These are phyloP conservation scores for Suhomyces ambrosiae DNA, from an alignment of 1,139 yeast genomes.

Conservation along the genomic window DNA sequence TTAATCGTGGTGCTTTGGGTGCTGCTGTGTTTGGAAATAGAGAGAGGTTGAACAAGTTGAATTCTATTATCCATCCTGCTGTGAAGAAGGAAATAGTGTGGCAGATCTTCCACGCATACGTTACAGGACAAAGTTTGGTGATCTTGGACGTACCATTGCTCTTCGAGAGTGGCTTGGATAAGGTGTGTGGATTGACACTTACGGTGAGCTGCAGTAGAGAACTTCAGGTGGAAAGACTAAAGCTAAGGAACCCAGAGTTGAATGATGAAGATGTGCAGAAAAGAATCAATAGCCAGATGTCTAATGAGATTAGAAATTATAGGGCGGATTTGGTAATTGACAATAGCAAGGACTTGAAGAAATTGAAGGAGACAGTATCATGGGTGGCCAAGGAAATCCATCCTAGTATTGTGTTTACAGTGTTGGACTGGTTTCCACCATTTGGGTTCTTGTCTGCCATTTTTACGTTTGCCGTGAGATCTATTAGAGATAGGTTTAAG, in stretches of 20 bases:
- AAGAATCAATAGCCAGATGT: constrained; percentile 79
- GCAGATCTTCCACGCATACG: constrained; percentile 61
- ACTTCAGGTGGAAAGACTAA: constrained; percentile 63
- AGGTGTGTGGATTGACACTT: constrained; percentile 69
- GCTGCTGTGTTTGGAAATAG: constrained; percentile 71
- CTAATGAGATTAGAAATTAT: constrained; percentile 55
- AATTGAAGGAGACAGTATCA: constrained; percentile 52
- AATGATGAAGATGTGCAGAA: constrained; percentile 65
- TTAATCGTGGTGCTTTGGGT: constrained; percentile 79
- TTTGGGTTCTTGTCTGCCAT: constrained; percentile 39
- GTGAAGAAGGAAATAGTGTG: constrained; percentile 68
- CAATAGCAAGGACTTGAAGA: constrained; percentile 57
- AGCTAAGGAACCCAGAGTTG: constrained; percentile 67
- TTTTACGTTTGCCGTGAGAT: constrained; percentile 16
- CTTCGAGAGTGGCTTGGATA: constrained; percentile 75
- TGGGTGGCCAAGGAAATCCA: constrained; percentile 43
- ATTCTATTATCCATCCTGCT: constrained; percentile 86
- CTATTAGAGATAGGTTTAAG: constrained; percentile 13
- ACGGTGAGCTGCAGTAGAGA: constrained; percentile 65
- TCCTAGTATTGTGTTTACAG: constrained; percentile 59
- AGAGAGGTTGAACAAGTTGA: constrained; percentile 56
- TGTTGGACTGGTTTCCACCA: constrained; percentile 64
- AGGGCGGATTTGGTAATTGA: constrained; percentile 70
- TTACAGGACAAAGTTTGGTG: constrained; percentile 52
- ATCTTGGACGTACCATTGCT: constrained; percentile 87